A percentile compares a stretch with the other conserved stretches of the same genome.
Conservation (phyloP, 2,329 filamentous ascomycete species). For the Cercospora berteroae region DNA sequence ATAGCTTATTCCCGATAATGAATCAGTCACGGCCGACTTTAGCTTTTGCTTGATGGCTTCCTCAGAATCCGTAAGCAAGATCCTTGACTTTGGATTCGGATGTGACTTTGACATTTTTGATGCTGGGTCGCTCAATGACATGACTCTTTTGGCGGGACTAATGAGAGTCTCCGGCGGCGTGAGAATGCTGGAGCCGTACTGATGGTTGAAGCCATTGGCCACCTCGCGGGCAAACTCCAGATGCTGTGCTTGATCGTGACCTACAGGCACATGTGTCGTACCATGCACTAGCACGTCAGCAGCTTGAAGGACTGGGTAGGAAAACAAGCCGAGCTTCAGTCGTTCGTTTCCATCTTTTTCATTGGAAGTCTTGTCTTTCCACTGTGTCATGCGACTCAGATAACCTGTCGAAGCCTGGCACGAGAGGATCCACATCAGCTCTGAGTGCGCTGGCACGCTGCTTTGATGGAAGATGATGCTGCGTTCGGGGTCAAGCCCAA, state of each 20-base stretch:
- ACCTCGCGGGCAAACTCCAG: slow-evolving; percentile 88
- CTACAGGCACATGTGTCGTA: slow-evolving; percentile 91
- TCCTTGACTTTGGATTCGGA: slow-evolving; percentile 67
- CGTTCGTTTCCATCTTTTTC: slow-evolving; percentile 46
- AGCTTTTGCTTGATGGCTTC: slow-evolving; percentile 68
- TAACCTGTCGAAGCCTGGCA: slow-evolving; percentile 91
- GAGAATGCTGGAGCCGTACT: slow-evolving; percentile 61
- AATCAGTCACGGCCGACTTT: slow-evolving; percentile 74
- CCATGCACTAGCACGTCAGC: slow-evolving; percentile 88
- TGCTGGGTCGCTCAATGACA: slow-evolving; percentile 77
- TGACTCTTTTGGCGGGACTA: slow-evolving; percentile 79
- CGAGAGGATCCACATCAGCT: slow-evolving; percentile 96
- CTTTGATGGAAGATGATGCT: slow-evolving; percentile 77
- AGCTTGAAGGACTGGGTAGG: slow-evolving; percentile 92
- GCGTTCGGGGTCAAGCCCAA: slow-evolving; percentile 76
- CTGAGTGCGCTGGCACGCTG: slow-evolving; percentile 67
- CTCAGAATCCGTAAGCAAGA: slow-evolving; percentile 73
- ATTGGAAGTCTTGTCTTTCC: slow-evolving; percentile 66
- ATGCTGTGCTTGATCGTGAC: slow-evolving; percentile 92
- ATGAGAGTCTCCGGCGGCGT: slow-evolving; percentile 68
- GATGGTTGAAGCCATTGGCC: slow-evolving; percentile 80
- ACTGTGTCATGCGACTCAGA: slow-evolving; percentile 97
- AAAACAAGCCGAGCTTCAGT: slow-evolving; percentile 86
- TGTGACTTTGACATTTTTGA: slow-evolving; percentile 96
- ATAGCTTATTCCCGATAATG: slow-evolving; percentile 65